Conservation (phyloP, 108 stramenopile genomes). For the Nitzschia inconspicua region DNA sequence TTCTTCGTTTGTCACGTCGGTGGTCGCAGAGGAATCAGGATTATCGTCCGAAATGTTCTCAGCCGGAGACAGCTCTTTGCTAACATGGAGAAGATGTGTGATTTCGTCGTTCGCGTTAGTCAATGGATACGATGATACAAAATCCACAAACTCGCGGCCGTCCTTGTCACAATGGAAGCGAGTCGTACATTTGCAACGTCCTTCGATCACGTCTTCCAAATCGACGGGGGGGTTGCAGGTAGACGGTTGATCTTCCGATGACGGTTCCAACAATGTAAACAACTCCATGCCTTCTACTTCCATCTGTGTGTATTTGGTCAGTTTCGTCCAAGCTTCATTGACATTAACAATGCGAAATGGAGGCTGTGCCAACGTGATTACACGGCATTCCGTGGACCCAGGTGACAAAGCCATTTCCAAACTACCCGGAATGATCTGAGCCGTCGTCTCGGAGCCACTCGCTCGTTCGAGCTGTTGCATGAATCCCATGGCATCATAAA, state of each 20-base stretch:
- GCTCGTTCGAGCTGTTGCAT: constrained; percentile 86
- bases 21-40: no score
- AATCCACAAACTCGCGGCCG: constrained; percentile 70
- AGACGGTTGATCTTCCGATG: constrained; percentile 24
- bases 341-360: constrained; percentile 79
- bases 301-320: constrained; percentile 75
- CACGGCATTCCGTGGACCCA: constrained; percentile 55
- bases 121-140: constrained; percentile 79
- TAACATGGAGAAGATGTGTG: constrained; percentile 65
- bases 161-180: constrained; percentile 70
- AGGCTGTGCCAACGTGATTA: constrained; percentile 63
- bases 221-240: constrained; percentile 18
- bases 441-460: constrained; percentile 75
- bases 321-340: constrained; percentile 67
- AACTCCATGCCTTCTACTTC: constrained; percentile 72
- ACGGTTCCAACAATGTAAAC: constrained; percentile 46
- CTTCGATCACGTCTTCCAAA: constrained; percentile 48
- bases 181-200: constrained; percentile 48
- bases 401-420: constrained; percentile 84
- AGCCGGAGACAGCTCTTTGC: constrained; percentile 61
- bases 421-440: constrained; percentile 80
- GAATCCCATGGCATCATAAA: constrained; percentile 88
- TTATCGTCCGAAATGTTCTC: no score
- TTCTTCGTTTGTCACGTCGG: no score
- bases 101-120: constrained; percentile 67